Base-by-base conservation (phyloP, 2,329 filamentous ascomycete genomes). In the Hypoxylon sp. region DNA sequence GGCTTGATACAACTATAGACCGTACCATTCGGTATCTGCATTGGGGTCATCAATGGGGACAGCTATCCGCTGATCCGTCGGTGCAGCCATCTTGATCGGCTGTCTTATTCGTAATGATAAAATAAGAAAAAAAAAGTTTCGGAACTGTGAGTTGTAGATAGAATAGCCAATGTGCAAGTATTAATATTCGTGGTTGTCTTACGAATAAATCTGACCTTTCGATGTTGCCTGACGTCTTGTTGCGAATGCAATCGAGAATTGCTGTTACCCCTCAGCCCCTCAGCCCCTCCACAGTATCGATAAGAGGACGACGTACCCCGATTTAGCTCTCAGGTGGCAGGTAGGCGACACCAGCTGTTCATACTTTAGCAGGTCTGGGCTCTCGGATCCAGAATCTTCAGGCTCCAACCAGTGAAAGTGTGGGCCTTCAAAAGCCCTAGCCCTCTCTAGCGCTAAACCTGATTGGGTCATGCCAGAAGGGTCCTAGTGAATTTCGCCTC, bases 21-120 rank as follows among this genome's bases (percentile, higher is more conserved):
- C 68, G 64, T 82, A 94, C 96, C 96, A 99, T 90, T 99, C 96
- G 69, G 96, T 99, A 78, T 99, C 96, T 68, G 94, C 96, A 76
- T 98, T 97, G 30, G 95, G 95, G 77, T 98, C 91, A 77, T 97
- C 93, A 71, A 99, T 91, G 46, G 94, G 94, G 65, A 99, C 96
- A 74, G 85, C 85, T 71, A 91, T 89, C 48, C 88, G 83, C 74
- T 91, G 87, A 57, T 91, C 88, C 71, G 80, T 74, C 34, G 88
- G 88, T 30, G 87, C 86, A 16, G 87, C 87, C 88, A 90, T 90
- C 11, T 67, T 75, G 56, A 30, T 29, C 53, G 25, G 48, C 43
- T 51, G 56, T 39, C 9, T 5, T 46, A 37, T 6, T 65, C 45
- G 39, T 62, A 43, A 23, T 3, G 19, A 39, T 37, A 12, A 29